Conservation (phyloP, 108 stramenopile species). For the Discostella stelligeroides region DNA sequence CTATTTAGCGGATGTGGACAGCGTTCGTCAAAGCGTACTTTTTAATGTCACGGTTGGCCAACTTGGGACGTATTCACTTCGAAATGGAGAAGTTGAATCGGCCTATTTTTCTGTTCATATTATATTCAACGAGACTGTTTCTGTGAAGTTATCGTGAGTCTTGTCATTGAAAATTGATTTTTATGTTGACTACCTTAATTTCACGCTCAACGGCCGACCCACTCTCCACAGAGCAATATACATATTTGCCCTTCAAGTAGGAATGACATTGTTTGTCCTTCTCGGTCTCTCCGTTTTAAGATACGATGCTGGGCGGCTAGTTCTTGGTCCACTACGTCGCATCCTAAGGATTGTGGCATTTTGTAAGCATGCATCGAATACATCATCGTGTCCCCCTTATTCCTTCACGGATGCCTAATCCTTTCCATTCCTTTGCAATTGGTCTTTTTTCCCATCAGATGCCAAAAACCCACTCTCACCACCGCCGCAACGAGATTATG, state of each 20-base stretch:
- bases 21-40: slow-evolving; percentile 21
- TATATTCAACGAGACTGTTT: slow-evolving; percentile 37
- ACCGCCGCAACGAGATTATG: slow-evolving; percentile 31
- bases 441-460: slow-evolving; percentile 29
- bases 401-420: neutral
- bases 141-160: slow-evolving; percentile 46
- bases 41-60: neutral
- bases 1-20: slow-evolving; percentile 10
- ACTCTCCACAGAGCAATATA: slow-evolving; percentile 19
- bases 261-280: slow-evolving; percentile 55
- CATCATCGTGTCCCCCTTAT: neutral
- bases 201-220: neutral
- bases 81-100: slow-evolving; percentile 21
- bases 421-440: slow-evolving; percentile 7
- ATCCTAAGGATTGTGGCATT: slow-evolving; percentile 86
- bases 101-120: slow-evolving; percentile 40
- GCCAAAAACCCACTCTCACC: slow-evolving; percentile 71
- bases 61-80: slow-evolving; percentile 14
- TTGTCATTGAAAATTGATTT: neutral
- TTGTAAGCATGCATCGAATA: slow-evolving; percentile 46
- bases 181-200: slow-evolving; percentile 1
- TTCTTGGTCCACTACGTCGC: slow-evolving; percentile 75
- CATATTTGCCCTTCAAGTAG: slow-evolving; percentile 55
- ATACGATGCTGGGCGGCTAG: slow-evolving; percentile 71
- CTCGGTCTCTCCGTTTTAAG: slow-evolving; percentile 61